Evolutionary conservation across 345 rosid genomes (phyloP).

Genomic region (Passiflora organensis): DNA sequence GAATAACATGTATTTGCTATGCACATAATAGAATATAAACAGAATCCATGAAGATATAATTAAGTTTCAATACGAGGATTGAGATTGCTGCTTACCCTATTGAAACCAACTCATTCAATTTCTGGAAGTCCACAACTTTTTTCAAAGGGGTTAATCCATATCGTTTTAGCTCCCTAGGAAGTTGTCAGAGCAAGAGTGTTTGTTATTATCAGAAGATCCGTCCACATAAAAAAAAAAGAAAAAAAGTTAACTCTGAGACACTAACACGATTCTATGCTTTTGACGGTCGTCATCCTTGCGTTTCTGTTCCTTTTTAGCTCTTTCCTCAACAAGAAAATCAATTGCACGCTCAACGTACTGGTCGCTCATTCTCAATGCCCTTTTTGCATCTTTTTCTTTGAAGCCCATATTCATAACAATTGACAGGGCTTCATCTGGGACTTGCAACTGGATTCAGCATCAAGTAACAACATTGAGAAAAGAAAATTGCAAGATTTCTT

Average conservation of each 20-base stretch:
- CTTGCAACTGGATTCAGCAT: slow-evolving; percentile 63
- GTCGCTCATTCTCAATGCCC: slow-evolving; percentile 75
- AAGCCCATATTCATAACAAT: slow-evolving; percentile 86
- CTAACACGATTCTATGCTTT: slow-evolving; percentile 52
- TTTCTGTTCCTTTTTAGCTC: slow-evolving; percentile 48
- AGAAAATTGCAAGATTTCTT: not conserved
- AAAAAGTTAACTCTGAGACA: not conserved
- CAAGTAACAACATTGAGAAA: not conserved
- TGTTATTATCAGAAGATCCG: slow-evolving; percentile 3
- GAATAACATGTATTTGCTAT: slow-evolving; percentile 3
- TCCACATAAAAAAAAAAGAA: not conserved
- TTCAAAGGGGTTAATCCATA: slow-evolving; percentile 78
- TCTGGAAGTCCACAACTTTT: slow-evolving; percentile 76
- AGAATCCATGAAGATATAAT: too few species aligned
- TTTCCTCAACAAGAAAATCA: slow-evolving; percentile 76
- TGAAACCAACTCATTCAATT: slow-evolving; percentile 48
- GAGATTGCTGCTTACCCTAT: slow-evolving; percentile 56
- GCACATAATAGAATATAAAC: not conserved
- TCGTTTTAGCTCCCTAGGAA: slow-evolving; percentile 74
- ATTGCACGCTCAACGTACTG: slow-evolving; percentile 71
- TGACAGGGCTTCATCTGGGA: slow-evolving; percentile 72
- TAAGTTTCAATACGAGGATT: not conserved
- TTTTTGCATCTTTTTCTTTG: slow-evolving; percentile 59
- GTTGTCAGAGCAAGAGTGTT: slow-evolving; percentile 4
- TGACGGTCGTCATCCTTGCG: slow-evolving; percentile 47